These are phyloP conservation scores for Linnemannia exigua DNA, from an alignment of 192 early-diverging fungal species.

Conservation along the genomic window DNA sequence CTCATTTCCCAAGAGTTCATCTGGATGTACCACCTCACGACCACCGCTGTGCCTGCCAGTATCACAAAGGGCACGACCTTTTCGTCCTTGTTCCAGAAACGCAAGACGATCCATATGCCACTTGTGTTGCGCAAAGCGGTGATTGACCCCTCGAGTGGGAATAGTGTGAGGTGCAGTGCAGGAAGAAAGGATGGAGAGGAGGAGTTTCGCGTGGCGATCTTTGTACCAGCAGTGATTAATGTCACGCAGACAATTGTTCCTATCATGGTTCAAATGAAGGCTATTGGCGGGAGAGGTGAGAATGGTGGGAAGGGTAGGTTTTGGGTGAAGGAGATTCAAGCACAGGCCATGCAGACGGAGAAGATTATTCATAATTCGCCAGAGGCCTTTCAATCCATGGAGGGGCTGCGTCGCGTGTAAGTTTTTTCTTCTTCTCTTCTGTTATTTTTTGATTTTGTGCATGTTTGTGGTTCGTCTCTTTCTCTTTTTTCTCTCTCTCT, in stretches of 20 bases:
- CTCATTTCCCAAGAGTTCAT: neutral
- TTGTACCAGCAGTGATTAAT: neutral
- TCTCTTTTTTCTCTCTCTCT: neutral
- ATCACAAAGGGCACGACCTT: neutral
- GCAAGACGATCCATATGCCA: neutral
- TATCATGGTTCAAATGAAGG: neutral
- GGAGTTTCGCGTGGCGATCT: neutral
- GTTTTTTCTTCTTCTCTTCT: neutral
- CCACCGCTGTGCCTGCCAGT: neutral
- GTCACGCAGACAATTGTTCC: neutral
- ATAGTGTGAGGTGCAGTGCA: neutral
- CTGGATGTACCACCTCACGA: constrained; percentile 18
- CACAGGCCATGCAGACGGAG: constrained; percentile 6
- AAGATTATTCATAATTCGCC: constrained; percentile 5
- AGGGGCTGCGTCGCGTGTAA: neutral
- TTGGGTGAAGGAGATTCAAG: constrained; percentile 8
- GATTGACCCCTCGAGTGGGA: neutral
- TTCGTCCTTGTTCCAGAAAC: neutral
- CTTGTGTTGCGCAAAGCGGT: neutral
- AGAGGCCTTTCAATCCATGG: neutral
- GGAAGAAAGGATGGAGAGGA: neutral
- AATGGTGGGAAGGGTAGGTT: neutral
- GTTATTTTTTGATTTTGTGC: neutral
- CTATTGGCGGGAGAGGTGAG: neutral
- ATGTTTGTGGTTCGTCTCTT: too few relatives aligned